Percentiles rank a stretch among this genome's conserved stretches.
These are phyloP conservation scores for Platanthera zijinensis DNA, from an alignment of 106 monocot species.

Conservation along the genomic window DNA sequence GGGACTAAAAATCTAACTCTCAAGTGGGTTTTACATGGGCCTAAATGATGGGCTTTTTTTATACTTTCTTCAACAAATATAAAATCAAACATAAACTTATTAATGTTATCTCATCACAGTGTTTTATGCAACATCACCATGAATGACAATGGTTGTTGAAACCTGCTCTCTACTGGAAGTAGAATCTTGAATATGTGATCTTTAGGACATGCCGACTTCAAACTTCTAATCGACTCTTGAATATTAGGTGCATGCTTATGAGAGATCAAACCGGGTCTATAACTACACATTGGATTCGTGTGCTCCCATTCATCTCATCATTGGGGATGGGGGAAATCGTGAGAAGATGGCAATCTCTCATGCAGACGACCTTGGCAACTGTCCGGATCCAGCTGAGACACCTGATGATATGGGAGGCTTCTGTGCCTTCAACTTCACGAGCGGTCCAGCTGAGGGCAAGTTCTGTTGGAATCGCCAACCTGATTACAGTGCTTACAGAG, in stretches of 20 bases:
- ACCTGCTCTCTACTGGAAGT: background rate
- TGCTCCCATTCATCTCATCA: constrained; percentile 65
- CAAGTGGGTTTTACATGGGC: background rate
- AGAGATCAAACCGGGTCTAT: constrained; percentile 82
- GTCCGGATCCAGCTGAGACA: constrained; percentile 54
- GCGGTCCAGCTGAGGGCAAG: constrained; percentile 50
- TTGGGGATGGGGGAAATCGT: constrained; percentile 90
- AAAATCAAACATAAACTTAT: too few relatives aligned
- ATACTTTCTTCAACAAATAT: too few relatives aligned
- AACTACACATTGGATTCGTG: constrained; percentile 73
- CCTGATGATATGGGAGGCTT: constrained; percentile 50
- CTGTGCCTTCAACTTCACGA: constrained; percentile 73
- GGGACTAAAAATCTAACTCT: too few relatives aligned
- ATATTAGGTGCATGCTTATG: constrained; percentile 85
- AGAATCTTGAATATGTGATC: background rate
- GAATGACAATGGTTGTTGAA: background rate
- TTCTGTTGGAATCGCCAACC: constrained; percentile 60
- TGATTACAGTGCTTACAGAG: constrained; percentile 55
- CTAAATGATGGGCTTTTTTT: background rate
- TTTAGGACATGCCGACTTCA: background rate
- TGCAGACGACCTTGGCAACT: constrained; percentile 70
- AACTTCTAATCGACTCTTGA: background rate
- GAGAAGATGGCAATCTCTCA: constrained; percentile 73
- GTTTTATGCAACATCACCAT: background rate
- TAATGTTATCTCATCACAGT: too few relatives aligned